Evolutionary conservation across 257 asterid genomes (phyloP).

Genomic region (Rauvolfia tetraphylla): DNA sequence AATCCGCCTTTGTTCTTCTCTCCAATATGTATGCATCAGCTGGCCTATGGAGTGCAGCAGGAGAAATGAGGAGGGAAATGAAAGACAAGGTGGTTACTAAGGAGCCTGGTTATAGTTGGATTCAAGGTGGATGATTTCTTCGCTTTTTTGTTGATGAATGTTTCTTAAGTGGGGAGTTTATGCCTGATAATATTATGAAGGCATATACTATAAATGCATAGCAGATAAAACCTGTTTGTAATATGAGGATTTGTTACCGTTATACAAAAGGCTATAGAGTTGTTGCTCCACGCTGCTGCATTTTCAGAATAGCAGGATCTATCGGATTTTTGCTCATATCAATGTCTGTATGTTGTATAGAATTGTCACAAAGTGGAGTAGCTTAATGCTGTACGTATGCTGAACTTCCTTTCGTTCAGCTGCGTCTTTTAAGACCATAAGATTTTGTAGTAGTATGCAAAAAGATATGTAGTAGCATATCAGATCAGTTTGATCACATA

Average conservation of each 20-base stretch:
- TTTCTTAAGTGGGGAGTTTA: not conserved
- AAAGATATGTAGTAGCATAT: not conserved
- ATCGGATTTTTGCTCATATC: not conserved
- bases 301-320: not conserved
- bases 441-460: not conserved
- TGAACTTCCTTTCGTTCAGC: not conserved
- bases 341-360: not conserved
- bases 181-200: not conserved
- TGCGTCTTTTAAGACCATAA: not conserved
- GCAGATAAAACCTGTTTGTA: not conserved
- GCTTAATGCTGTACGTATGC: not conserved
- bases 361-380: not conserved
- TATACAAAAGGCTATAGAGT: not conserved
- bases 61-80: slow-evolving; percentile 23
- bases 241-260: not conserved
- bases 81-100: slow-evolving; percentile 12
- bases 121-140: slow-evolving; percentile 8
- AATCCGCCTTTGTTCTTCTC: slow-evolving; percentile 22
- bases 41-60: slow-evolving; percentile 16
- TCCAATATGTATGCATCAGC: slow-evolving; percentile 25
- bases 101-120: slow-evolving; percentile 27
- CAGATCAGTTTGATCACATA: not conserved
- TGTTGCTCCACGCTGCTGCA: not conserved
- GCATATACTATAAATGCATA: not conserved
- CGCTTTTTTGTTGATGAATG: not conserved